Evolutionary conservation across 2,329 filamentous ascomycete species (phyloP).

Genomic region (Claviceps digitariae): DNA sequence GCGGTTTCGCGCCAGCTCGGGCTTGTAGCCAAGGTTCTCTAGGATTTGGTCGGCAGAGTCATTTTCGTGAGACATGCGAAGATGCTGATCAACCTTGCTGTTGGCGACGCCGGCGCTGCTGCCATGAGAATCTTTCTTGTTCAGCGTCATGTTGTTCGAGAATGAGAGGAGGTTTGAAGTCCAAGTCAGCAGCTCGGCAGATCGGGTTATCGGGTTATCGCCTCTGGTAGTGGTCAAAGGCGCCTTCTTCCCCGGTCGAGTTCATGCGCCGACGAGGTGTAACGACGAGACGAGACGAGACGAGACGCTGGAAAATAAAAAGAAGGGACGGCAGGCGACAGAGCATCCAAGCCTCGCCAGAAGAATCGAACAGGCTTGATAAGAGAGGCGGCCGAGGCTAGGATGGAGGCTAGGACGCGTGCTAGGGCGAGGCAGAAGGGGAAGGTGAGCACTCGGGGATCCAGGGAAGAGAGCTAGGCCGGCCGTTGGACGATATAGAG

Average conservation of each 20-base stretch:
- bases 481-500: no score
- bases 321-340: background rate
- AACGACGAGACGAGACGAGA: background rate
- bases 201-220: background rate
- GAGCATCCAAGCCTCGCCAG: background rate
- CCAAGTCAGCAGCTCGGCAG: background rate
- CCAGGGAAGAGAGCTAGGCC: no score
- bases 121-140: constrained; percentile 12
- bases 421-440: background rate
- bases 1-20: constrained; percentile 49
- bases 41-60: constrained; percentile 47
- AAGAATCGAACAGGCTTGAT: background rate
- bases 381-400: background rate
- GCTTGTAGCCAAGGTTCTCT: constrained; percentile 51
- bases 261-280: background rate
- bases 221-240: background rate
- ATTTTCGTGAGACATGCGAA: constrained; percentile 13
- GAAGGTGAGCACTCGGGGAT: background rate
- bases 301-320: background rate
- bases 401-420: no score
- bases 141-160: constrained; percentile 8
- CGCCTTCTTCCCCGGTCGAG: background rate
- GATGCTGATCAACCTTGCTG: constrained; percentile 16
- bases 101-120: constrained; percentile 9
- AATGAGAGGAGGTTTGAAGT: background rate